Conservation (phyloP, 768 basidiomycete genomes). For the Punctularia strigosozonata region DNA sequence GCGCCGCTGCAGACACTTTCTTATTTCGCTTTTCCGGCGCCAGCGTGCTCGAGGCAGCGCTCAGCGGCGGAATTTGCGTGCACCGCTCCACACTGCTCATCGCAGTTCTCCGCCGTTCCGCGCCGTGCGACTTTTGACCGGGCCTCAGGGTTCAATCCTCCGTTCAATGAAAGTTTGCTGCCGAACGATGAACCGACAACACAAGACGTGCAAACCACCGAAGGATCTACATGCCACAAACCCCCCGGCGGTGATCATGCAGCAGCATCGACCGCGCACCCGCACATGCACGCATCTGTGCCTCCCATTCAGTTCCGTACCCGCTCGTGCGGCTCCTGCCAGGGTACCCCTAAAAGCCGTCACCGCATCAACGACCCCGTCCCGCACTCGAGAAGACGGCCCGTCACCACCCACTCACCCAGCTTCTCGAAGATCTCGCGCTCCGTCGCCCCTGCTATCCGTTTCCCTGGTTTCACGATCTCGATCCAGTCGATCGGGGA, state of each 20-base stretch:
- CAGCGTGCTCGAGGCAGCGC: no score
- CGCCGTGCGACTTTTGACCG: no score
- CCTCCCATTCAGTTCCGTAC: conserved; percentile 23
- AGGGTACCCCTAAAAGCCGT: conserved; percentile 43
- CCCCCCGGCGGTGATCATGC: background rate
- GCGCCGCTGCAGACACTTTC: no score
- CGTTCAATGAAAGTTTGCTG: no score
- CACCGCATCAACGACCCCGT: conserved; percentile 1
- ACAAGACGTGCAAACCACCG: no score
- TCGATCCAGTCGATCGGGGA: background rate
- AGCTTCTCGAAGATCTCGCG: conserved; percentile 76
- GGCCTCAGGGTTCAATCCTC: no score
- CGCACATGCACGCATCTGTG: background rate
- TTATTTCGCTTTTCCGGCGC: no score
- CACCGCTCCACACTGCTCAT: no score
- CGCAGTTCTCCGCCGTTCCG: no score
- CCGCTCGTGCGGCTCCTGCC: conserved; percentile 74
- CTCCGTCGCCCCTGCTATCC: conserved; percentile 78
- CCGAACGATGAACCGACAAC: no score
- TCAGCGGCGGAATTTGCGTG: no score
- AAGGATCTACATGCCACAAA: no score
- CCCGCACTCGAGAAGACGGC: background rate
- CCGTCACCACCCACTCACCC: conserved; percentile 18
- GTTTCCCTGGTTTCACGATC: conserved; percentile 33
- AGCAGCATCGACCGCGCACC: background rate